Evolutionary conservation across 2,329 filamentous ascomycete genomes (phyloP).

Genomic region (Tolypocladium capitatum): DNA sequence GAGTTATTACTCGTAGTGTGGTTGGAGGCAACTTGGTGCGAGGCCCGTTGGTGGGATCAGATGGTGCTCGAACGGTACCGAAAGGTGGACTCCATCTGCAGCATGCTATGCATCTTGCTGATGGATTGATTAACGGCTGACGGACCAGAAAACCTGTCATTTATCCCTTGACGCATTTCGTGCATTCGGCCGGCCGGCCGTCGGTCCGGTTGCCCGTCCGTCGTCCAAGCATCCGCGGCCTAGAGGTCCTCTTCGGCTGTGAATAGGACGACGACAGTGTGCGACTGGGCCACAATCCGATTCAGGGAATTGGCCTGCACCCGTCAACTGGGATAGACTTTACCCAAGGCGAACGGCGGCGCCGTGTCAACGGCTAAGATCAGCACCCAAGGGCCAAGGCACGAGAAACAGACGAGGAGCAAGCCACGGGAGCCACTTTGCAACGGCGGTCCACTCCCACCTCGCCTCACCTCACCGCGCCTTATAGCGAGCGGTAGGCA

Average conservation of each 20-base stretch:
- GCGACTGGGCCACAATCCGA: background rate
- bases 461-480: background rate
- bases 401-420: background rate
- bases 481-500: background rate
- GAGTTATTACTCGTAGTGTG: background rate
- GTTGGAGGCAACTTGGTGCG: background rate
- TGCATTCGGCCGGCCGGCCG: background rate
- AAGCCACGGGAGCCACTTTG: conserved; percentile 1
- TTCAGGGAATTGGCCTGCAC: background rate
- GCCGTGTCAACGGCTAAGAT: background rate
- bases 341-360: background rate
- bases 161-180: background rate
- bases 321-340: background rate
- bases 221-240: background rate
- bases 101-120: background rate
- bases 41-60: background rate
- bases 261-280: background rate
- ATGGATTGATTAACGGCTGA: background rate
- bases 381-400: background rate
- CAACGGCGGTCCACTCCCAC: conserved; percentile 1
- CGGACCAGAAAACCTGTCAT: background rate
- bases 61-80: background rate
- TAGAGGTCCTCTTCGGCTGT: background rate
- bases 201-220: background rate
- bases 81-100: background rate